Conservation (phyloP, 805 yeast genomes). For the Wickerhamomyces xylosicus region DNA sequence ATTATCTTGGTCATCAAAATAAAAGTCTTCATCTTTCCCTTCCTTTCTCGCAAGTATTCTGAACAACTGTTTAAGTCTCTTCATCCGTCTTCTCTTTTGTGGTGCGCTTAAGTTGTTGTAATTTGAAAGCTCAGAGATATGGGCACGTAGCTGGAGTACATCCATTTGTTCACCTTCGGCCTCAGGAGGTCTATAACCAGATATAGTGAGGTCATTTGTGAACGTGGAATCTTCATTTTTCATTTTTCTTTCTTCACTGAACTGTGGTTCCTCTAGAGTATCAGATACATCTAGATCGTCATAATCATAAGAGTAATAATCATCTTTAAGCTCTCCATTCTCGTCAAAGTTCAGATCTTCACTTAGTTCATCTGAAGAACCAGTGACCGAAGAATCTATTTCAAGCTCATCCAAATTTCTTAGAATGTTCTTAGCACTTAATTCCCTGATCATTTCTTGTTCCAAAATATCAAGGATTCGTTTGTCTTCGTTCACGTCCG, state of each 20-base stretch:
- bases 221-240: background rate
- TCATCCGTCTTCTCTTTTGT: background rate
- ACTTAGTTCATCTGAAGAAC: background rate
- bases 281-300: background rate
- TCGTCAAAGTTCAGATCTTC: background rate
- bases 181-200: background rate
- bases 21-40: no score
- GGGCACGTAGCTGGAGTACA: no score
- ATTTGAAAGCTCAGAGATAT: background rate
- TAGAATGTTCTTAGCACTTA: background rate
- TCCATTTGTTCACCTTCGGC: no score
- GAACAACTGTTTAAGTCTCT: background rate
- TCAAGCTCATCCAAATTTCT: background rate
- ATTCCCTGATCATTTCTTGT: background rate
- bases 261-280: background rate
- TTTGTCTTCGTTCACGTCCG: slow-evolving; percentile 3
- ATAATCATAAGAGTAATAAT: background rate
- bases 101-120: background rate
- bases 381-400: background rate
- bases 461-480: background rate
- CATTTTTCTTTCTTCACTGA: background rate
- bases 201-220: background rate
- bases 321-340: background rate
- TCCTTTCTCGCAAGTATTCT: no score
- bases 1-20: no score